These are phyloP conservation scores for Chlorella ohadii DNA, from an alignment of 139 green algal species.

Conservation along the genomic window DNA sequence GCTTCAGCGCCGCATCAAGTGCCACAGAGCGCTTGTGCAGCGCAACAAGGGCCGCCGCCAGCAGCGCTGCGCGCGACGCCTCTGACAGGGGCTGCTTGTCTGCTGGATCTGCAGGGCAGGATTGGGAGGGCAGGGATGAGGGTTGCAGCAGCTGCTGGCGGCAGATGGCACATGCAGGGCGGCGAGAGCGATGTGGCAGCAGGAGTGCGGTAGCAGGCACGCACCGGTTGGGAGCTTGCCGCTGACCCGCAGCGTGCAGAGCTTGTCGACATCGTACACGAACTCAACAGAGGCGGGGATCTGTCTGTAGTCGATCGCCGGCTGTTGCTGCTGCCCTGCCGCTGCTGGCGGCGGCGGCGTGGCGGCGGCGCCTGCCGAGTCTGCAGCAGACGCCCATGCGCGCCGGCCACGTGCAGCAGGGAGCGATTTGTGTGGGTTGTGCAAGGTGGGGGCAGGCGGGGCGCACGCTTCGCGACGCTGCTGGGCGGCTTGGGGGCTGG, in stretches of 20 bases:
- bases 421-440: too few species aligned
- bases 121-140: too few species aligned
- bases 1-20: not conserved
- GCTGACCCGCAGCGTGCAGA: not conserved
- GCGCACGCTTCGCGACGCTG: not conserved
- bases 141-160: too few species aligned
- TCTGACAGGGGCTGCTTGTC: too few species aligned
- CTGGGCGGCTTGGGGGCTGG: not conserved
- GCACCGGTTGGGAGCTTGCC: not conserved
- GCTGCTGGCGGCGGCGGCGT: not conserved
- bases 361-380: not conserved
- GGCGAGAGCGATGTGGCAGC: too few species aligned
- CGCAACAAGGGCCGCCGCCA: slow-evolving; percentile 6
- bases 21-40: not conserved
- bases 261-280: not conserved
- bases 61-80: not conserved
- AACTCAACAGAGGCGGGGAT: not conserved
- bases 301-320: not conserved
- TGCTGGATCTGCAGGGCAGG: not conserved
- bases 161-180: too few species aligned
- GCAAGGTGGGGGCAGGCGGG: not conserved
- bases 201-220: not conserved
- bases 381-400: not conserved
- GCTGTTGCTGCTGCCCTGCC: not conserved
- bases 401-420: not conserved